phyloP scores from a whole-genome alignment of 2,329 filamentous ascomycete genomes.

The Cladophialophora bantiana region DNA sequence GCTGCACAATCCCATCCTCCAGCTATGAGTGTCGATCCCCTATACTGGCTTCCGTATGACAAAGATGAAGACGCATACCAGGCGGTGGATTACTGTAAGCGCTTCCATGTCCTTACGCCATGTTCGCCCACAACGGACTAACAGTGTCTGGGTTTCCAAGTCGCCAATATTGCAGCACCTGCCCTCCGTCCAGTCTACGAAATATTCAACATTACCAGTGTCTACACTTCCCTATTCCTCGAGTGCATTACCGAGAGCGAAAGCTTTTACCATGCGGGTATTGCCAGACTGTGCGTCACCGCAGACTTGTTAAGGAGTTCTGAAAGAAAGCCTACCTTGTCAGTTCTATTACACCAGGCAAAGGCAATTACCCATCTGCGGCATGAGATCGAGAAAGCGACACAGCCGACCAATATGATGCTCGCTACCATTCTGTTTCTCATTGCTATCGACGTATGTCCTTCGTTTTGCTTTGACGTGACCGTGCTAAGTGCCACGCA shows the following conservation, averaged over 20 bases:
- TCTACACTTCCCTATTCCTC: constrained; percentile 9
- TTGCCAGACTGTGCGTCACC: constrained; percentile 3
- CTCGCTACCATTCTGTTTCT: constrained; percentile 10
- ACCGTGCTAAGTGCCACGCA: background rate
- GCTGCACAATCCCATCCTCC: background rate
- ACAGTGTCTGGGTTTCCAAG: background rate
- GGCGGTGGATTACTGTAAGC: background rate
- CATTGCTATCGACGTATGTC: constrained; percentile 11
- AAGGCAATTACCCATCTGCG: constrained; percentile 11
- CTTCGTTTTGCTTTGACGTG: background rate
- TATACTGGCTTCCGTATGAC: background rate
- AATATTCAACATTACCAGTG: constrained; percentile 14
- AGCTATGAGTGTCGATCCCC: background rate
- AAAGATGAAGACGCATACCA: constrained; percentile 1
- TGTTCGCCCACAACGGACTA: background rate
- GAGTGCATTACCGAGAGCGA: constrained; percentile 13
- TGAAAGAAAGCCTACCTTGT: background rate
- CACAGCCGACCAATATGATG: constrained; percentile 8
- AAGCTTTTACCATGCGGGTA: constrained; percentile 11
- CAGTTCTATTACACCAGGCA: constrained; percentile 6
- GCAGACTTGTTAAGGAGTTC: background rate
- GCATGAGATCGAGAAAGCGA: constrained; percentile 4
- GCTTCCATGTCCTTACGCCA: background rate
- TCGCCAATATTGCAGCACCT: background rate
- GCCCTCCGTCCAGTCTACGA: constrained; percentile 10